Percentiles rank a stretch among this genome's conserved stretches.
These are phyloP conservation scores for Chamaecyparis obtusa DNA, from an alignment of 75 land plant species.

Conservation along the genomic window DNA sequence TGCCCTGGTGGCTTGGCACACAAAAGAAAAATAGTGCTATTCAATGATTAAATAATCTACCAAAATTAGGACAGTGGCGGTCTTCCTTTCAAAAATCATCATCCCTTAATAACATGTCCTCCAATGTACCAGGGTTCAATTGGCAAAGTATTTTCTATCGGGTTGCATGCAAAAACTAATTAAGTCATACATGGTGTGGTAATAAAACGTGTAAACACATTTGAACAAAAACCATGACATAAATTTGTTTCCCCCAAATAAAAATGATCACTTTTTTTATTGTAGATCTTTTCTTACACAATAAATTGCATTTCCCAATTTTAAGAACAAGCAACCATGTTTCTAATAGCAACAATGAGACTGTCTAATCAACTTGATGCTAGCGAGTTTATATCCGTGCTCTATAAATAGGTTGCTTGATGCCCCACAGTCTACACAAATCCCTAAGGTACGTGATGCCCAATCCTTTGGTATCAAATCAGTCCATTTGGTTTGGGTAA, in stretches of 20 bases:
- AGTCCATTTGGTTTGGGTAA: not conserved
- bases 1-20: too few relatives aligned
- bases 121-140: conserved; percentile 91
- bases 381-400: too few relatives aligned
- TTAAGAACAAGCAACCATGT: not conserved
- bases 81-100: too few relatives aligned
- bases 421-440: not conserved
- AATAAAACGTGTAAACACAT: not conserved
- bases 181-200: not conserved
- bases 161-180: conserved; percentile 36
- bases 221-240: not conserved
- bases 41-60: too few relatives aligned
- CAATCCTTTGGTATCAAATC: not conserved
- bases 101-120: conserved; percentile 93
- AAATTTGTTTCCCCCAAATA: not conserved
- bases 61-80: too few relatives aligned
- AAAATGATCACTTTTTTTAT: not conserved
- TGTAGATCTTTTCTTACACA: not conserved
- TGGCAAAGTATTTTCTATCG: conserved; percentile 78
- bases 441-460: not conserved
- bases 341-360: not conserved
- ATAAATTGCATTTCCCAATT: not conserved
- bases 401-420: not conserved
- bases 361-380: not conserved
- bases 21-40: too few relatives aligned